Percentiles rank a stretch among this genome's conserved stretches.
These are phyloP conservation scores for Coemansia sp. DNA, from an alignment of 192 early-diverging fungal genomes.

Conservation along the genomic window DNA sequence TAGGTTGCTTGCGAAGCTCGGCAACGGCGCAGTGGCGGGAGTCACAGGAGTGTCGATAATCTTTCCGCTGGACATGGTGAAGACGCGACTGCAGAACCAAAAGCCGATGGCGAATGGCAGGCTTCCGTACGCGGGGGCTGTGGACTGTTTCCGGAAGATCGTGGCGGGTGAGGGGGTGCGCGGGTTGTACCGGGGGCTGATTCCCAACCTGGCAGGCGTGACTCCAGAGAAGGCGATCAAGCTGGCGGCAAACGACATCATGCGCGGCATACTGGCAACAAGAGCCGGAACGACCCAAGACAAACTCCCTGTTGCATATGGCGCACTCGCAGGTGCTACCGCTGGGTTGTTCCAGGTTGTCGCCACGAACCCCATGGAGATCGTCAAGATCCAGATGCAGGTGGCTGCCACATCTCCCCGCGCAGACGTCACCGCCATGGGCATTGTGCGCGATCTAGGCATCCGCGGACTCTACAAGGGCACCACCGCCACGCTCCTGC, in stretches of 20 bases:
- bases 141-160: conserved; percentile 86
- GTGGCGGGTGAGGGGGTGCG: conserved; percentile 82
- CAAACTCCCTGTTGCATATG: conserved; percentile 63
- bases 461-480: conserved; percentile 86
- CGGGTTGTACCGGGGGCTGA: conserved; percentile 93
- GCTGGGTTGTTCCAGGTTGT: conserved; percentile 90
- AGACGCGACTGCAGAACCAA: conserved; percentile 69
- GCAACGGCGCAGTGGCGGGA: conserved; percentile 62
- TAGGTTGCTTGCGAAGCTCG: conserved; percentile 54
- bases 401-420: conserved; percentile 53
- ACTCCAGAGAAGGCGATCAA: conserved; percentile 94
- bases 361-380: conserved; percentile 91
- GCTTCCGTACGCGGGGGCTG: conserved; percentile 55
- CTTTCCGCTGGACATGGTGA: conserved; percentile 72
- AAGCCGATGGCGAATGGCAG: conserved; percentile 42
- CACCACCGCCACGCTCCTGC: conserved; percentile 84
- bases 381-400: conserved; percentile 95
- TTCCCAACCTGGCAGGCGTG: conserved; percentile 84
- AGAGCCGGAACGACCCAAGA: conserved; percentile 37
- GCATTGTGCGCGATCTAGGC: conserved; percentile 84
- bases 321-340: conserved; percentile 85
- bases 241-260: conserved; percentile 56
- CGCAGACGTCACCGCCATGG: conserved; percentile 57
- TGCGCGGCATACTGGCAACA: conserved; percentile 70
- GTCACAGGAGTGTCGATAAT: conserved; percentile 62